These are phyloP conservation scores for Triticum dicoccoides DNA, from an alignment of 176 grass and related monocot species.

Conservation along the genomic window DNA sequence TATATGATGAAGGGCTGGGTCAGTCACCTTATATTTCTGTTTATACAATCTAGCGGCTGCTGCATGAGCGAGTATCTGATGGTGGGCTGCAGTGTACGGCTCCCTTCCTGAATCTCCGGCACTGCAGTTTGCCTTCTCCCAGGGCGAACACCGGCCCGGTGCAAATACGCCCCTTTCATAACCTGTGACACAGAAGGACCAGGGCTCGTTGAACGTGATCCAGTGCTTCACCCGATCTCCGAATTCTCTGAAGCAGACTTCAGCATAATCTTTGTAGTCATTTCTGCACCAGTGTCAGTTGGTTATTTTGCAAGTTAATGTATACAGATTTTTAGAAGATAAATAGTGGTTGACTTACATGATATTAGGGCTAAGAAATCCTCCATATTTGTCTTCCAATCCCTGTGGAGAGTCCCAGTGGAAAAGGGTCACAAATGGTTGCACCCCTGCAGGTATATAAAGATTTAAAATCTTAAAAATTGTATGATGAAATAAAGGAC, in stretches of 20 bases:
- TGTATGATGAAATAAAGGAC: background rate
- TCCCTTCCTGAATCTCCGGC: constrained; percentile 48
- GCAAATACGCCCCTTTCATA: background rate
- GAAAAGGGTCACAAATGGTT: constrained; percentile 55
- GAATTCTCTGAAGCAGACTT: constrained; percentile 53
- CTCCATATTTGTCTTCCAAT: constrained; percentile 52
- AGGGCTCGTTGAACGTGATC: constrained; percentile 65
- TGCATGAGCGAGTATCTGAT: constrained; percentile 49
- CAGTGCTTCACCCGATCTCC: constrained; percentile 60
- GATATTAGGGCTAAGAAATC: constrained; percentile 44
- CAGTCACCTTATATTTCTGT: constrained; percentile 49
- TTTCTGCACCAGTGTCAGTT: constrained; percentile 10
- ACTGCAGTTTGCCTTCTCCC: constrained; percentile 29
- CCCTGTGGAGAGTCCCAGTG: constrained; percentile 58
- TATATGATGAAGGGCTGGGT: background rate
- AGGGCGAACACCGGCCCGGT: constrained; percentile 39
- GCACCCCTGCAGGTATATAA: constrained; percentile 23
- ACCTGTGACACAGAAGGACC: background rate
- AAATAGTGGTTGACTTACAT: constrained; percentile 26
- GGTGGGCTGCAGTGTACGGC: constrained; percentile 46
- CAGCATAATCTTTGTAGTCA: constrained; percentile 34
- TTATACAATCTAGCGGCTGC: constrained; percentile 21
- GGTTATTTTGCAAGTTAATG: background rate
- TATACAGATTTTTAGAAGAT: background rate
- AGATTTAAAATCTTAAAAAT: background rate